A percentile compares a stretch with the other conserved stretches of the same genome.
These are phyloP conservation scores for Myrica gale DNA, from an alignment of 306 rosid species.

Conservation along the genomic window DNA sequence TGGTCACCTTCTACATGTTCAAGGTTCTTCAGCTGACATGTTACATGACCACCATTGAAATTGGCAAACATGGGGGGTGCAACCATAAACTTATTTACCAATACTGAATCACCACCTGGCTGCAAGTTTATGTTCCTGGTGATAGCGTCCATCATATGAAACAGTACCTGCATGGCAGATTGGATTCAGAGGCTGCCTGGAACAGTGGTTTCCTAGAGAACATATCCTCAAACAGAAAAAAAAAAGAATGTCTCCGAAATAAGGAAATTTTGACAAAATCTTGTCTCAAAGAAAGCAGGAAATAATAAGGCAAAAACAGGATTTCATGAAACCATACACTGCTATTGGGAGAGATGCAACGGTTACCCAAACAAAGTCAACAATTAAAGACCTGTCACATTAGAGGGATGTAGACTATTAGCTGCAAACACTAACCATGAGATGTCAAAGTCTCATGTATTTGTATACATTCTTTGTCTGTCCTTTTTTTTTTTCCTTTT, in stretches of 20 bases:
- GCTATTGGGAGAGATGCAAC: not conserved
- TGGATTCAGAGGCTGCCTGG: not conserved
- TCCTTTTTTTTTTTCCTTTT: not conserved
- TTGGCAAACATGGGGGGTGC: conserved; percentile 2
- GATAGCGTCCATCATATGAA: conserved; percentile 8
- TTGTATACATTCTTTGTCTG: not conserved
- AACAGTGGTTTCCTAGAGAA: conserved; percentile 4
- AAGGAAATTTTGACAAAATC: not conserved
- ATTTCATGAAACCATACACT: not conserved
- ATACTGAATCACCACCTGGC: conserved; percentile 1
- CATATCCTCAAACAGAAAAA: not conserved
- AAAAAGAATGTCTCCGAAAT: not conserved
- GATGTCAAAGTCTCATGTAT: not conserved
- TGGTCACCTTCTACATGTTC: conserved; percentile 10
- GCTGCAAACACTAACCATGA: not conserved
- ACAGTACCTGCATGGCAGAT: conserved; percentile 28
- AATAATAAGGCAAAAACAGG: not conserved
- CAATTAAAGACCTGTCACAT: not conserved
- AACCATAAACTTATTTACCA: not conserved
- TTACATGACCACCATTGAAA: not conserved
- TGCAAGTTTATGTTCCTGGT: not conserved
- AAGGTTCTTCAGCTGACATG: conserved; percentile 14
- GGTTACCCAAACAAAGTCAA: not conserved
- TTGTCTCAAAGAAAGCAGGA: not conserved
- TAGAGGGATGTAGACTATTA: not conserved